Base-by-base conservation (phyloP, 768 basidiomycete species). In the Leccinum variicolor region DNA sequence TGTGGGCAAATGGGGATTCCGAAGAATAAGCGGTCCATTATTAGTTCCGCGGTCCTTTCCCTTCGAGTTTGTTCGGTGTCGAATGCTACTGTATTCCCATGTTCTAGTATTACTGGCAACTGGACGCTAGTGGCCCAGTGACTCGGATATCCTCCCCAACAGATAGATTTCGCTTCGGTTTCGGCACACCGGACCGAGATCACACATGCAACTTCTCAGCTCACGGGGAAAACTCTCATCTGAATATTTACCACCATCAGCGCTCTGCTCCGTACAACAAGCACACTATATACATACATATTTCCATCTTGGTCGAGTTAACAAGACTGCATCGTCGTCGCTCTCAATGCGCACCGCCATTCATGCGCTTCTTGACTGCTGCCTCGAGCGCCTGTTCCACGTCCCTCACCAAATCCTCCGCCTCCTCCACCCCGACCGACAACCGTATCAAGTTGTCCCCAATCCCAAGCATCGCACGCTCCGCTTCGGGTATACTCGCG, bases 361-460 rank as follows among this genome's bases (percentile, higher is more conserved):
- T 62, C 19, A 29, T 19, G 6, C 50, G 62, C 53, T 60, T 56
- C 19, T 52, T 53, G 23, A 56, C 56, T 0, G 64, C 70, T 10
- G 43, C 53, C 50, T 69, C 59, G 26, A 70, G 69, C 17, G 69
- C 69, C 56, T 66, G 66, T 3, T 69, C 68, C 9, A 70, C 52
- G 33, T 70, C 69, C 8, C 59, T 53, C 31, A 94, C 74, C 49
- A 98, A 68, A 75, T 98, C 96, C 21, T 89, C 87, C 14, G 69
- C 77, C 52, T 98, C 95, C 74, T 98, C 96, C 14, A 96, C 81
- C 3, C 95, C 95, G 1, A 95, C 90, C 34, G 86, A 89, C 61
- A 98, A 70, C 17, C 95, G 77, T 3, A 97, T 76, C 57, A 96
- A 70, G 60, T 87, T 83, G 19, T 86, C 86, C 5, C 83, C 84